Evolutionary conservation across 1,284 basidiomycete genomes (phyloP).

Genomic region (Cryptococcus sp.): DNA sequence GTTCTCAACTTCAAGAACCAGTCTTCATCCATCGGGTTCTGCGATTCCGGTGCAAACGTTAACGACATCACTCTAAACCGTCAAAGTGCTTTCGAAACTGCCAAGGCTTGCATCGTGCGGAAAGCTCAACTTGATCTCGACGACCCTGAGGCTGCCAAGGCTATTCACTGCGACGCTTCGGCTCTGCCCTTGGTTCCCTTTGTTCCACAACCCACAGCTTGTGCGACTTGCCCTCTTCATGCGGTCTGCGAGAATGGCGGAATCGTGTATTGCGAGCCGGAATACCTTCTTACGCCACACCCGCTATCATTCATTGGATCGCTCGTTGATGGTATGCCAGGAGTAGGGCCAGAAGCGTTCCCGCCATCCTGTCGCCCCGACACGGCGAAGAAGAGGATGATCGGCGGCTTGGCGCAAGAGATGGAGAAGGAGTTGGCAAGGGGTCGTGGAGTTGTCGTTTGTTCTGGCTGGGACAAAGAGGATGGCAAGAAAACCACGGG

Average conservation of each 20-base stretch:
- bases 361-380: conserved; percentile 81
- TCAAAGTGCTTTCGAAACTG: conserved; percentile 53
- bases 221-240: conserved; percentile 81
- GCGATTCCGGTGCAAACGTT: conserved; percentile 66
- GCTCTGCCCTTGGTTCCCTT: conserved; percentile 59
- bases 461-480: conserved; percentile 57
- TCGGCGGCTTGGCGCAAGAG: conserved; percentile 73
- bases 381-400: conserved; percentile 72
- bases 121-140: conserved; percentile 31
- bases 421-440: conserved; percentile 70
- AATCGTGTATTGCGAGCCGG: conserved; percentile 69
- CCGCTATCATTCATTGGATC: conserved; percentile 38
- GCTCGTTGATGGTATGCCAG: conserved; percentile 71
- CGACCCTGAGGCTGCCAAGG: conserved; percentile 15
- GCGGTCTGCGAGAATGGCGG: conserved; percentile 67
- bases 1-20: conserved; percentile 56
- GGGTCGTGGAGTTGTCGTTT: conserved; percentile 70
- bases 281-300: conserved; percentile 63
- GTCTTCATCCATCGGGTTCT: conserved; percentile 77
- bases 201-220: conserved; percentile 67
- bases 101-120: conserved; percentile 62
- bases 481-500: conserved; percentile 73
- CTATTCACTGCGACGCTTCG: conserved; percentile 34
- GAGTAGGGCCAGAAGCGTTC: conserved; percentile 73
- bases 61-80: conserved; percentile 61